phyloP scores from a whole-genome alignment of 257 asterid genomes.

The Ocimum tenuiflorum region DNA sequence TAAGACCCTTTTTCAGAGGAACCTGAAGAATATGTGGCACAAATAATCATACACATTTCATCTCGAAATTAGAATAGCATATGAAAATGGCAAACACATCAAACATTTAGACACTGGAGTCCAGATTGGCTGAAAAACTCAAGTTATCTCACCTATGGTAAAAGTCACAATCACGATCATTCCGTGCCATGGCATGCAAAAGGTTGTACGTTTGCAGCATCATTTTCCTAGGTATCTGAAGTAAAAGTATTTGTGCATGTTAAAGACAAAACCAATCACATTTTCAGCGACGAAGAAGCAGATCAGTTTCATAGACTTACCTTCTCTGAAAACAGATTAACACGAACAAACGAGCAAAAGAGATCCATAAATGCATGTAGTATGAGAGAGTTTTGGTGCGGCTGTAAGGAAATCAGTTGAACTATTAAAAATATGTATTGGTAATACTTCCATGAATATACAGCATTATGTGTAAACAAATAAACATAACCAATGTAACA shows the following conservation, averaged over 20 bases:
- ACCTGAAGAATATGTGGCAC: not conserved
- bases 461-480: not conserved
- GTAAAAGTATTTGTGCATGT: slow-evolving; percentile 17
- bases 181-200: slow-evolving; percentile 73
- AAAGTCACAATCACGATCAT: slow-evolving; percentile 92
- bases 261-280: slow-evolving; percentile 9
- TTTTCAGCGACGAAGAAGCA: slow-evolving; percentile 4
- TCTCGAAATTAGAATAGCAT: slow-evolving; percentile 6
- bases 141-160: slow-evolving; percentile 64
- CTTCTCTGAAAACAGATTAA: slow-evolving; percentile 87
- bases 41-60: not conserved
- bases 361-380: slow-evolving; percentile 97
- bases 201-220: slow-evolving; percentile 88
- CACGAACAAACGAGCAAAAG: slow-evolving; percentile 98
- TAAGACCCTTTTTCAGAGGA: slow-evolving; percentile 1
- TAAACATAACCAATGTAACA: not conserved
- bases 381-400: slow-evolving; percentile 92
- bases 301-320: slow-evolving; percentile 35
- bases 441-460: not conserved
- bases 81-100: not conserved
- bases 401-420: slow-evolving; percentile 55
- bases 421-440: slow-evolving; percentile 9
- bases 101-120: slow-evolving; percentile 13
- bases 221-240: slow-evolving; percentile 94
- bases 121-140: slow-evolving; percentile 14